Conservation (phyloP, 208 protist genomes). For the Acanthamoeba triangularis region DNA sequence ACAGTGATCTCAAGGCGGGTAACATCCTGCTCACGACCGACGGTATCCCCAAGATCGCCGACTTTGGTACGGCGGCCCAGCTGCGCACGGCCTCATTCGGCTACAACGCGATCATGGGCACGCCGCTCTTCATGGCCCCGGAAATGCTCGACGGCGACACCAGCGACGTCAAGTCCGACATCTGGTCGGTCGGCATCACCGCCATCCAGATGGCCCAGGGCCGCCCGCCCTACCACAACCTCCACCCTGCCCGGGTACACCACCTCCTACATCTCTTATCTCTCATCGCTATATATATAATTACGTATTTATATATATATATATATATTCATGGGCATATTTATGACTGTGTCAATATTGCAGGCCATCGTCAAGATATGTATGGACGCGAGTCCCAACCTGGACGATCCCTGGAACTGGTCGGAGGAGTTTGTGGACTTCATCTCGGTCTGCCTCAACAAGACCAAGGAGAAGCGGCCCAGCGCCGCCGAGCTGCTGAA, state of each 20-base stretch:
- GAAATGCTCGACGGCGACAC: constrained; percentile 68
- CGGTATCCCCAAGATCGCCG: constrained; percentile 61
- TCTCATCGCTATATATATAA: neutral
- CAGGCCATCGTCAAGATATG: constrained; percentile 90
- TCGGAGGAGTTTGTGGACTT: constrained; percentile 91
- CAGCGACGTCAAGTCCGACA: constrained; percentile 64
- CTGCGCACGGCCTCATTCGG: constrained; percentile 43
- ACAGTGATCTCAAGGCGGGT: constrained; percentile 68
- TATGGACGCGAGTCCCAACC: constrained; percentile 80
- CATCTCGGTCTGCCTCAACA: constrained; percentile 90
- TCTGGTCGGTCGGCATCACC: constrained; percentile 71
- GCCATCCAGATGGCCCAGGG: constrained; percentile 72
- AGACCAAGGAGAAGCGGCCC: constrained; percentile 87
- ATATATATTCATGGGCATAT: no score
- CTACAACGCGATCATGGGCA: constrained; percentile 58
- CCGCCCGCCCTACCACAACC: constrained; percentile 58
- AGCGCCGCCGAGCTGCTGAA: constrained; percentile 89
- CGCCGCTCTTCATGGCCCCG: constrained; percentile 47
- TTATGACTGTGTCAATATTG: no score
- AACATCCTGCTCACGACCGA: constrained; percentile 51
- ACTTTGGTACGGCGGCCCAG: constrained; percentile 67
- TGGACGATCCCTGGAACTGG: constrained; percentile 86
- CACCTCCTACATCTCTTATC: no score
- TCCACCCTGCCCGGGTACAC: constrained; percentile 36
- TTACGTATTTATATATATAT: no score